Conservation (phyloP, 768 basidiomycete genomes). For the Asterophora parasitica region DNA sequence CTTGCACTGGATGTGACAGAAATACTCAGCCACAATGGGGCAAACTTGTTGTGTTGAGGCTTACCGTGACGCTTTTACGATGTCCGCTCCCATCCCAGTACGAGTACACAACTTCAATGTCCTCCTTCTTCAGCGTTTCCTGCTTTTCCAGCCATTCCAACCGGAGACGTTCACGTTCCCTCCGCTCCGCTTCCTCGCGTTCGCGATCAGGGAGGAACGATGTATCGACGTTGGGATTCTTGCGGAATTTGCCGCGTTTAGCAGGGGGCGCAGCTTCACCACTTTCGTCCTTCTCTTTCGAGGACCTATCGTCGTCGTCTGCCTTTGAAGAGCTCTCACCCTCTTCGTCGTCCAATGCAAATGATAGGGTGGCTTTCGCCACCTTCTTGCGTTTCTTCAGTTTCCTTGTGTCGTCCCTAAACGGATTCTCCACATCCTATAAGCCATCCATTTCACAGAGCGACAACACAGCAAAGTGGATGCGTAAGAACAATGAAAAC, state of each 20-base stretch:
- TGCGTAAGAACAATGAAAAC: constrained; percentile 30
- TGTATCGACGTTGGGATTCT: constrained; percentile 96
- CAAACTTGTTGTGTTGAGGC: constrained; percentile 20
- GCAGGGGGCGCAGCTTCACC: constrained; percentile 42
- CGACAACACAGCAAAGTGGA: constrained; percentile 8
- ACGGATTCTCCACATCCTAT: constrained; percentile 76
- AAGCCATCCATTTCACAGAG: constrained; percentile 45
- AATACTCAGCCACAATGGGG: background rate
- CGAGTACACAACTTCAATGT: constrained; percentile 92
- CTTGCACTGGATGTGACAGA: constrained; percentile 65
- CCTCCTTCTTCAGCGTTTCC: constrained; percentile 57
- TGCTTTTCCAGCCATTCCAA: constrained; percentile 83
- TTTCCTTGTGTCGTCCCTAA: constrained; percentile 85
- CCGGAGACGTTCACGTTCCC: constrained; percentile 82
- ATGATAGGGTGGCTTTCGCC: constrained; percentile 85
- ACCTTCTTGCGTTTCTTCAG: constrained; percentile 91
- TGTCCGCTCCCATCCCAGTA: constrained; percentile 99
- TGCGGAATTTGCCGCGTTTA: constrained; percentile 80
- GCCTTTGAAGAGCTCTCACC: constrained; percentile 32
- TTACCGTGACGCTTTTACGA: constrained; percentile 82
- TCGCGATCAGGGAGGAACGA: constrained; percentile 98
- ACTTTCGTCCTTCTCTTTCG: constrained; percentile 35
- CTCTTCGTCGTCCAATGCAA: constrained; percentile 80
- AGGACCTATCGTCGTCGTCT: constrained; percentile 25
- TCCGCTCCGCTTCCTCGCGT: constrained; percentile 88